Evolutionary conservation across 805 yeast genomes (phyloP).

Genomic region (Candida ulmi): DNA sequence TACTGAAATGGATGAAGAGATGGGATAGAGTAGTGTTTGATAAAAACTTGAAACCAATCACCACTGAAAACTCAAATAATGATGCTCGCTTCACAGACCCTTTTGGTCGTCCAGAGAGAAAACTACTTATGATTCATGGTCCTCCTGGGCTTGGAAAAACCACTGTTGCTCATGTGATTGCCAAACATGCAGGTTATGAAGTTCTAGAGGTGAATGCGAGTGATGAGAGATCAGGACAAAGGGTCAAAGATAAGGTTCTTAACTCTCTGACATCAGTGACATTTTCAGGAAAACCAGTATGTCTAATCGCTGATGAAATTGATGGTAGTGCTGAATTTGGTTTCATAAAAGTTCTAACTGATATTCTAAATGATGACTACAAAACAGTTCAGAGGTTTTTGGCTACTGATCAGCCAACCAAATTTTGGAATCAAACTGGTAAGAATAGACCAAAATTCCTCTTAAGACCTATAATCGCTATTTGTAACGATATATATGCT

Average conservation of each 20-base stretch:
- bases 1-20: constrained; percentile 58
- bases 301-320: constrained; percentile 83
- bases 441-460: constrained; percentile 39
- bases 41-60: constrained; percentile 30
- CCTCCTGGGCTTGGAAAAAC: constrained; percentile 96
- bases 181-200: constrained; percentile 75
- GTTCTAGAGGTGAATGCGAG: constrained; percentile 84
- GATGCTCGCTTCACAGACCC: constrained; percentile 33
- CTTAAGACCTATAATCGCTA: constrained; percentile 81
- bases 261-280: constrained; percentile 64
- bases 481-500: constrained; percentile 84
- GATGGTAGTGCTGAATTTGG: constrained; percentile 74
- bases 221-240: constrained; percentile 63
- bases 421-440: constrained; percentile 20
- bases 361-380: constrained; percentile 53
- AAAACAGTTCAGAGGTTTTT: constrained; percentile 37
- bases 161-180: constrained; percentile 77
- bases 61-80: constrained; percentile 6
- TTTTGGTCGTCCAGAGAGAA: constrained; percentile 52
- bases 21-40: constrained; percentile 61
- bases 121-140: constrained; percentile 74
- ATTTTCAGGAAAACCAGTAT: constrained; percentile 68
- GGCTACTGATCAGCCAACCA: constrained; percentile 20
- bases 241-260: constrained; percentile 46
- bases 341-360: constrained; percentile 51